These are phyloP conservation scores for Naganishia sp. DNA, from an alignment of 1,284 basidiomycete species.

Conservation along the genomic window DNA sequence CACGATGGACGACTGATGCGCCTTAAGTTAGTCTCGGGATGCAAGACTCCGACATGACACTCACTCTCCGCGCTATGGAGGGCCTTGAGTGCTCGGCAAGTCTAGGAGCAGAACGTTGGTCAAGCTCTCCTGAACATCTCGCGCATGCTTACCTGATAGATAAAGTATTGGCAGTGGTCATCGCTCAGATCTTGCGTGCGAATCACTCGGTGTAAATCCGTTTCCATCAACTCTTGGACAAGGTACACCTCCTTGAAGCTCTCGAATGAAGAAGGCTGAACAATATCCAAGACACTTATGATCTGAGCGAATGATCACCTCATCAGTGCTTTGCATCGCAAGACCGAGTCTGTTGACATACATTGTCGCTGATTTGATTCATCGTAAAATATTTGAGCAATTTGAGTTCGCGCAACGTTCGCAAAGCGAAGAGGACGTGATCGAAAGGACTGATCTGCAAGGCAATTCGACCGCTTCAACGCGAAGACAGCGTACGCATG, in stretches of 20 bases:
- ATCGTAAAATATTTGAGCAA: slow-evolving; percentile 86
- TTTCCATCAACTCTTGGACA: slow-evolving; percentile 81
- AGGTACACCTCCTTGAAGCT: slow-evolving; percentile 79
- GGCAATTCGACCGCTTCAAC: neutral
- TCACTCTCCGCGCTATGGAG: slow-evolving; percentile 79
- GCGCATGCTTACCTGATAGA: slow-evolving; percentile 60
- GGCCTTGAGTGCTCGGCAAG: slow-evolving; percentile 88
- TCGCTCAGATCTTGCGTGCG: slow-evolving; percentile 79
- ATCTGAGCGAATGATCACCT: slow-evolving; percentile 60
- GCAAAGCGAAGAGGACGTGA: slow-evolving; percentile 85
- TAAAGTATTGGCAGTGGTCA: slow-evolving; percentile 86
- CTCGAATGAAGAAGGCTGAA: slow-evolving; percentile 84
- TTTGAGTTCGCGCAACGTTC: slow-evolving; percentile 83
- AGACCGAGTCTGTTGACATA: slow-evolving; percentile 55
- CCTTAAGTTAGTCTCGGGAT: neutral
- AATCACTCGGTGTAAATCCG: slow-evolving; percentile 70
- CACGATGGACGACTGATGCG: slow-evolving; percentile 77
- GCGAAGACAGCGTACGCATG: neutral
- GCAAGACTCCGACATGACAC: slow-evolving; percentile 29
- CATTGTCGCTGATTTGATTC: slow-evolving; percentile 89
- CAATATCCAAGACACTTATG: slow-evolving; percentile 91
- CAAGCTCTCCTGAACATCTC: neutral
- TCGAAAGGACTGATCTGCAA: slow-evolving; percentile 77
- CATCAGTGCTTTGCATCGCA: neutral
- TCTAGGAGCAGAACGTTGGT: slow-evolving; percentile 46